Evolutionary conservation across 257 asterid species (phyloP).

Genomic region (Ophiorrhiza pumila): DNA sequence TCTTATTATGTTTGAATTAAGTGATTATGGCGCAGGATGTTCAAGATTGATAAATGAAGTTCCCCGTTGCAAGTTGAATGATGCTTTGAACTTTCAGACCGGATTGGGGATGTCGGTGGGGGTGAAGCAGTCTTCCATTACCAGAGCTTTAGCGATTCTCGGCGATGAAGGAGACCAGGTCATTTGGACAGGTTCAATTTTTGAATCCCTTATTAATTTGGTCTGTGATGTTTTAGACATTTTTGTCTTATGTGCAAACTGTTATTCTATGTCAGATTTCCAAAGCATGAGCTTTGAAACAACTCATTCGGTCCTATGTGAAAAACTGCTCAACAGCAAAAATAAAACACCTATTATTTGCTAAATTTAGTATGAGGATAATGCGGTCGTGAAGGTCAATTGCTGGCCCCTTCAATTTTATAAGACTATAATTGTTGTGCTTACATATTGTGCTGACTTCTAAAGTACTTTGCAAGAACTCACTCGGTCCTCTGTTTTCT

Average conservation of each 20-base stretch:
- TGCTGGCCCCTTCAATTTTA: not conserved
- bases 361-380: not conserved
- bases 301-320: not conserved
- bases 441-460: too few species aligned
- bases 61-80: conserved; percentile 27
- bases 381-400: not conserved
- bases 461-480: not conserved
- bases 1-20: not conserved
- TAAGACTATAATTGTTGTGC: not conserved
- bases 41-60: conserved; percentile 40
- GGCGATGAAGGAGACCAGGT: conserved; percentile 22
- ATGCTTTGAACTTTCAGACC: conserved; percentile 50
- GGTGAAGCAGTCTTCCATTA: conserved; percentile 56
- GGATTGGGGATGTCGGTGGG: conserved; percentile 66
- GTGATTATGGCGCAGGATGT: conserved; percentile 33
- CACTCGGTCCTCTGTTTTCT: not conserved
- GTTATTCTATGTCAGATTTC: conserved; percentile 5
- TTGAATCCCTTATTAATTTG: not conserved
- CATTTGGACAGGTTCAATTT: conserved; percentile 12
- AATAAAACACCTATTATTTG: not conserved
- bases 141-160: conserved; percentile 64
- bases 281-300: not conserved
- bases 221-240: not conserved
- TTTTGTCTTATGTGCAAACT: not conserved
- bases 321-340: not conserved